Conservation (phyloP, 1,284 basidiomycete species). For the Pseudozyma hubeiensis region DNA sequence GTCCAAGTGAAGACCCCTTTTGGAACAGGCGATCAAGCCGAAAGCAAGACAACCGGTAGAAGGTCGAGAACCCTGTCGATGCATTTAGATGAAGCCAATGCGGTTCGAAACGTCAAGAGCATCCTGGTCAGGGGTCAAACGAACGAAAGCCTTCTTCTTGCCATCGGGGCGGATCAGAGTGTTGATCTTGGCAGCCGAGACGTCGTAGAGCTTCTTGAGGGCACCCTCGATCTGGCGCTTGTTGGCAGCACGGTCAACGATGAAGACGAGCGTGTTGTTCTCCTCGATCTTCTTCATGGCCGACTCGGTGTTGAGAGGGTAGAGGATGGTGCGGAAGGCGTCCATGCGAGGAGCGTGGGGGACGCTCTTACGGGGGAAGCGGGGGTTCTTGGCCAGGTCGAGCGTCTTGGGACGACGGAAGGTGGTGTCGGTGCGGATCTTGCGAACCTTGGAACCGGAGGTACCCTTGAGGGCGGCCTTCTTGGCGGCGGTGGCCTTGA, state of each 20-base stretch:
- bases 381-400: conserved; percentile 82
- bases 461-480: conserved; percentile 94
- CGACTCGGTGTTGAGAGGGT: conserved; percentile 74
- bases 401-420: conserved; percentile 99
- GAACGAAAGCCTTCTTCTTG: conserved; percentile 99
- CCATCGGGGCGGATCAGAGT: conserved; percentile 99
- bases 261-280: conserved; percentile 98
- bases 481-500: conserved; percentile 91
- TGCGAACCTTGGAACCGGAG: conserved; percentile 81
- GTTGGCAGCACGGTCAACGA: conserved; percentile 93
- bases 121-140: conserved; percentile 93
- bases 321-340: conserved; percentile 92
- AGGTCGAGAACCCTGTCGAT: no score
- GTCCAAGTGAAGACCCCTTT: no score
- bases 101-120: conserved; percentile 99
- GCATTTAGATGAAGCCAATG: conserved; percentile 73
- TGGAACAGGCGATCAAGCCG: no score
- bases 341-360: conserved; percentile 97
- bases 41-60: no score
- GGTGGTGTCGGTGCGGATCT: conserved; percentile 85
- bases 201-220: conserved; percentile 98
- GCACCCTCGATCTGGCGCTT: conserved; percentile 96
- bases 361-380: conserved; percentile 93
- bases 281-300: conserved; percentile 93
- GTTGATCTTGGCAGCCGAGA: conserved; percentile 95